Percentiles rank a stretch among this genome's conserved stretches.
These are phyloP conservation scores for Nicotiana otophora DNA, from an alignment of 257 asterid species.

Conservation along the genomic window DNA sequence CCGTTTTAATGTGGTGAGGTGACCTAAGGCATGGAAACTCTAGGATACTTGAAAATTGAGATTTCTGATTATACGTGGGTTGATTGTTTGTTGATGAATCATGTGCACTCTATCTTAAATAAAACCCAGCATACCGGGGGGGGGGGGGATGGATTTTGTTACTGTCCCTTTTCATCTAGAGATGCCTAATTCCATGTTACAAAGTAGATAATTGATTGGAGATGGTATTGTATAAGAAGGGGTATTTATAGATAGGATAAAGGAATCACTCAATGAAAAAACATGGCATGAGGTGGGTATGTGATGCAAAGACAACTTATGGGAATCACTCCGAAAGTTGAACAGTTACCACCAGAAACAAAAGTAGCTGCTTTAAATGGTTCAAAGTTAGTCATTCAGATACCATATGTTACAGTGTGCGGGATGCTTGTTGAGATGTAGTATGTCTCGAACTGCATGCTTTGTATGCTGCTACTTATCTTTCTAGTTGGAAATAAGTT, in stretches of 20 bases:
- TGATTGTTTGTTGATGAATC: conserved; percentile 9
- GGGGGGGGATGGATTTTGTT: background rate
- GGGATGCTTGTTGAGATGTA: conserved; percentile 1
- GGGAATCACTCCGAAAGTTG: background rate
- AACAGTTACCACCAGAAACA: background rate
- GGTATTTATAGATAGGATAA: background rate
- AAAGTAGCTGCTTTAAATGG: background rate
- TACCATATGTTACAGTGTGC: background rate
- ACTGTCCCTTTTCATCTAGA: background rate
- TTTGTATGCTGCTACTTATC: conserved; percentile 4
- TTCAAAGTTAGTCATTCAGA: conserved; percentile 3
- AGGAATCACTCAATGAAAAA: background rate
- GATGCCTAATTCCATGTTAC: conserved; percentile 3
- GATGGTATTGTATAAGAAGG: background rate
- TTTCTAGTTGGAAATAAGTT: background rate
- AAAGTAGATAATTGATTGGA: background rate
- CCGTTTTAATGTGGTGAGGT: background rate
- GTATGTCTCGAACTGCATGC: background rate
- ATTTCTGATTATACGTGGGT: background rate
- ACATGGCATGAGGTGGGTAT: background rate
- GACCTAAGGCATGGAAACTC: background rate
- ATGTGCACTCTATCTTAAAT: conserved; percentile 6
- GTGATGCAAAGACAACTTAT: conserved; percentile 4
- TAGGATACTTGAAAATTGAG: background rate
- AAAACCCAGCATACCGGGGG: background rate